Evolutionary conservation across 148 eudicot genomes (phyloP).

Genomic region (Dysphania ambrosioides): DNA sequence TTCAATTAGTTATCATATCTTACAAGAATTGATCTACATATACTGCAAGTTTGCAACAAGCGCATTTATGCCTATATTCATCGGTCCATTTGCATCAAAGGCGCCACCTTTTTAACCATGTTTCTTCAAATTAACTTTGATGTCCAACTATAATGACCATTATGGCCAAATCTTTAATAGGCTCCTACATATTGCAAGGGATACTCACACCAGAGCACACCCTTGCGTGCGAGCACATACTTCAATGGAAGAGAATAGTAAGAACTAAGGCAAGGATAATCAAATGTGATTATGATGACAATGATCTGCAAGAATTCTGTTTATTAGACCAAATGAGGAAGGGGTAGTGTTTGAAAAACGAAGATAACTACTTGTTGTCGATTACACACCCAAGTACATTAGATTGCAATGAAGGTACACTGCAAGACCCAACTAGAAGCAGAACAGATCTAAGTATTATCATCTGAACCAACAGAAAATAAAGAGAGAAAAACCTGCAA

Average conservation of each 20-base stretch:
- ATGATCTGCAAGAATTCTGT: constrained; percentile 1
- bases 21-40: no score
- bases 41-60: no score
- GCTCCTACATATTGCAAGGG: no score
- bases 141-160: no score
- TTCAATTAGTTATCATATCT: background rate
- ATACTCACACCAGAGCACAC: no score
- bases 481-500: background rate
- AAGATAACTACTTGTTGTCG: background rate
- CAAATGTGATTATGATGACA: background rate
- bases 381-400: constrained; percentile 26
- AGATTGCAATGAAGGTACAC: constrained; percentile 21
- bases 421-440: constrained; percentile 19
- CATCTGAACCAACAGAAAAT: background rate
- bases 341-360: background rate
- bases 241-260: background rate
- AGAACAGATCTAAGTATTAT: constrained; percentile 26
- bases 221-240: no score
- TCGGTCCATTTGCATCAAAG: no score
- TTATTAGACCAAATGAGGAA: background rate
- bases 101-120: no score
- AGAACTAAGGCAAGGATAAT: background rate
- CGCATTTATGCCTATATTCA: no score
- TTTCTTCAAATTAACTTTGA: no score
- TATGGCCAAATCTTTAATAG: no score